Conservation (phyloP, 768 basidiomycete species). For the Russula brevipes region DNA sequence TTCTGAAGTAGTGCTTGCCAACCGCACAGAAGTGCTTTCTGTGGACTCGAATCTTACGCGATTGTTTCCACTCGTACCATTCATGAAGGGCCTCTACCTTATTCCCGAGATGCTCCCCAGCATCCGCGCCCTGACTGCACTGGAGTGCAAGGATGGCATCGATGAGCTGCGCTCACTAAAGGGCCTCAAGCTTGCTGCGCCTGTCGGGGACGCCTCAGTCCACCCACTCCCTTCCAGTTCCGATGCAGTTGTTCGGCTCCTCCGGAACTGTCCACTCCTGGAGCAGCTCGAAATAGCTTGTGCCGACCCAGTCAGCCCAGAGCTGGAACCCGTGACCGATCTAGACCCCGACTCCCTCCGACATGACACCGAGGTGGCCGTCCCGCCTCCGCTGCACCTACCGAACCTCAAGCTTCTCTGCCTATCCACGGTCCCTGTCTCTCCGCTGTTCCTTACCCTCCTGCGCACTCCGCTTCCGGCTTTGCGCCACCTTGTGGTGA, state of each 20-base stretch:
- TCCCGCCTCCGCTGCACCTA: slow-evolving; percentile 46
- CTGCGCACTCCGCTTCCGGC: slow-evolving; percentile 56
- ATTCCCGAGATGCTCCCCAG: slow-evolving; percentile 17
- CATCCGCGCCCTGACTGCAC: slow-evolving; percentile 11
- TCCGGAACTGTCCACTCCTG: slow-evolving; percentile 12
- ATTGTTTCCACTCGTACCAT: slow-evolving; percentile 52
- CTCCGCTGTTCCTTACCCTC: slow-evolving; percentile 56
- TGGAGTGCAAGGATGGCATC: slow-evolving; percentile 21
- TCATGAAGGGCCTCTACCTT: slow-evolving; percentile 22
- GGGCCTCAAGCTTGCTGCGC: slow-evolving; percentile 20
- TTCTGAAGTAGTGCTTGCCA: slow-evolving; percentile 43
- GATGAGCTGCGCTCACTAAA: slow-evolving; percentile 16
- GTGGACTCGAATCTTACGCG: slow-evolving; percentile 60
- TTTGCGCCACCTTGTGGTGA: slow-evolving; percentile 59
- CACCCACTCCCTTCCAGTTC: not conserved
- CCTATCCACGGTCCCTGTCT: slow-evolving; percentile 61
- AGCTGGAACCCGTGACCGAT: slow-evolving; percentile 2
- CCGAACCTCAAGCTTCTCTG: slow-evolving; percentile 54
- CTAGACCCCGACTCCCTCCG: not conserved
- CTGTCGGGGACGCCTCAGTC: slow-evolving; percentile 7
- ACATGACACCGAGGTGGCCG: slow-evolving; percentile 24
- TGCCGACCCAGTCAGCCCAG: slow-evolving; percentile 11
- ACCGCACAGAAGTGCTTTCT: slow-evolving; percentile 40
- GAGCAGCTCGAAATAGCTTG: slow-evolving; percentile 25
- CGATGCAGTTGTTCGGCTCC: slow-evolving; percentile 8